Base-by-base conservation (phyloP, 441 rosid genomes). In the Daphne laureola region DNA sequence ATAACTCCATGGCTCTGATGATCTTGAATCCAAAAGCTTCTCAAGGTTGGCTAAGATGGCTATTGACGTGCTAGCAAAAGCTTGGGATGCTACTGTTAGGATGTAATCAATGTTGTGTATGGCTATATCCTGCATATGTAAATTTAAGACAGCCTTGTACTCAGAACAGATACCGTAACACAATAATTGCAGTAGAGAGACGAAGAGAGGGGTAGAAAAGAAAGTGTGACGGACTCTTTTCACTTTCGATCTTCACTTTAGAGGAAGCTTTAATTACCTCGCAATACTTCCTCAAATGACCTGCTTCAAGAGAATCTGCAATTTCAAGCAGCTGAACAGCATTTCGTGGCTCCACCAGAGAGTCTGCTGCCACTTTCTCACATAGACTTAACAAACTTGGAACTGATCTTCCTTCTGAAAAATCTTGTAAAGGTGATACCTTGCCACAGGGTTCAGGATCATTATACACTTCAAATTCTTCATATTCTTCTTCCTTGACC, bases 221-320 rank as follows among this genome's bases (percentile, higher is more conserved):
- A 31, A 31, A 6, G 38, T 7, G 8, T 5, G 9, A 6, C 38
- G 2, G 11, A 31, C 38, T 31, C 38, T 31, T 31, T 31, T 31
- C 38, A 31, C 38, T 43, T 36, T 44, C 38, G 31, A 53, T 48
- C 13, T 43, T 43, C 46, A 43, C 6, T 12, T 44, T 44, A 44
- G 13, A 44, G 48, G 14, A 14, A 14, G 6, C 48, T 13, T 6
- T 52, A 41, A 63, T 51, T 80, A 90, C 99, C 97, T 90, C 91
- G 49, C 99, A 93, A 60, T 90, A 84, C 75, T 87, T 90, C 75
- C 73, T 83, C 54, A 93, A 74, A 57, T 86, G 83, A 67, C 79
- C 81, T 1, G 99, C 99, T 64, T 67, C 96, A 65, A 93, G 95
- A 46, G 97, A 73, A 81, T 90, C 97, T 12, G 99, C 96, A 77